A percentile compares a stretch with the other conserved stretches of the same genome.
These are phyloP conservation scores for Cutaneotrichosporon mucoides DNA, from an alignment of 1,284 basidiomycete genomes.

Conservation along the genomic window DNA sequence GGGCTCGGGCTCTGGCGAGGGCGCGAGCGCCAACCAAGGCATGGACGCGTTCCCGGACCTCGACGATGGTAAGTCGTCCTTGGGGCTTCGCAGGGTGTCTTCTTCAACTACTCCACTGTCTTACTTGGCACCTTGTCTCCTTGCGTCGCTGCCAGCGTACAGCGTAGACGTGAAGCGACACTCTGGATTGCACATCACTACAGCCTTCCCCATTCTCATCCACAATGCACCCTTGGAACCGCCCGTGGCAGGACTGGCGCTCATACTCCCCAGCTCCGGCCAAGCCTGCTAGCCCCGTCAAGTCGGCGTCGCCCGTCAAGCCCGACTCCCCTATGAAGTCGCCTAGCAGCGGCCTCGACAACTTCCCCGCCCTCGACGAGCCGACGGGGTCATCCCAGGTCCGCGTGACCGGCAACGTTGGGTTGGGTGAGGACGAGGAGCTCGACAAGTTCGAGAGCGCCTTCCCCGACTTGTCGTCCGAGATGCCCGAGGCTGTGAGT, in stretches of 20 bases:
- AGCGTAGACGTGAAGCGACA: no score
- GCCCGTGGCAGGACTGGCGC: background rate
- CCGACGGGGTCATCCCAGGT: slow-evolving; percentile 51
- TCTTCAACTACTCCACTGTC: no score
- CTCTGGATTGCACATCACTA: no score
- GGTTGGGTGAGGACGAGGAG: slow-evolving; percentile 58
- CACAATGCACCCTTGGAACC: slow-evolving; percentile 2
- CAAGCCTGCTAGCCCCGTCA: slow-evolving; percentile 2
- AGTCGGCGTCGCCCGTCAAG: slow-evolving; percentile 11
- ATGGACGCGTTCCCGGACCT: slow-evolving; percentile 6
- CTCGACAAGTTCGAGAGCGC: slow-evolving; percentile 85
- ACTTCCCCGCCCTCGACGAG: slow-evolving; percentile 67
- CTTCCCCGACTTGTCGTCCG: slow-evolving; percentile 76
- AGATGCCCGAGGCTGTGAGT: slow-evolving; percentile 22
- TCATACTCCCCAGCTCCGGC: background rate
- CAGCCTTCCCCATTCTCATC: background rate
- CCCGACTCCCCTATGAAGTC: background rate
- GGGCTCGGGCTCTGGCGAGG: background rate
- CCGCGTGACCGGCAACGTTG: slow-evolving; percentile 66
- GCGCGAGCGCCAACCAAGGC: background rate
- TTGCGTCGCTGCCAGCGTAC: no score
- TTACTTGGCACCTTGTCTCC: no score
- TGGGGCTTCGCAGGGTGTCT: no score
- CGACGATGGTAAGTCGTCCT: slow-evolving; percentile 1
- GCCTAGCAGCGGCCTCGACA: slow-evolving; percentile 47